Conservation (phyloP, 768 basidiomycete genomes). For the Macrolepiota albuminosa region DNA sequence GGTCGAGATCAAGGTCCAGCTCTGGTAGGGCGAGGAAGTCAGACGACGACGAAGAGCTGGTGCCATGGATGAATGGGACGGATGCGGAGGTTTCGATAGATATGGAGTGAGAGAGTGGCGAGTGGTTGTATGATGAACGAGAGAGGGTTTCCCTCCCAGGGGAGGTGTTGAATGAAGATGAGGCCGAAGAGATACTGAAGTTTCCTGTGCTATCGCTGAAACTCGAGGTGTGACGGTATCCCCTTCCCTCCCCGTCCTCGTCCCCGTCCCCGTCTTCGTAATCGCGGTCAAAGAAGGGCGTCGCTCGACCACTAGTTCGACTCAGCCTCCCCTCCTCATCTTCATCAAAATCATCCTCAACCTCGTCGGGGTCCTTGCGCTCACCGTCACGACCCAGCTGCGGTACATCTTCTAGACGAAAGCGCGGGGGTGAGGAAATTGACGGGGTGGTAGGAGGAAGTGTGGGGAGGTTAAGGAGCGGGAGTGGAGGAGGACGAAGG, state of each 20-base stretch:
- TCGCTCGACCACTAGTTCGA: conserved; percentile 2
- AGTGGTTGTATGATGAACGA: conserved; percentile 19
- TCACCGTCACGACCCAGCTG: conserved; percentile 32
- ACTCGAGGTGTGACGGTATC: conserved; percentile 1
- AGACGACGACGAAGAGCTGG: not conserved
- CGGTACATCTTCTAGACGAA: conserved; percentile 49
- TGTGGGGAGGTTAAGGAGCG: conserved; percentile 46
- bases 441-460: conserved; percentile 27
- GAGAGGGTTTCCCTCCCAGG: conserved; percentile 11
- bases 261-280: not conserved
- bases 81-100: not conserved
- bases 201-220: conserved; percentile 4
- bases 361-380: not conserved
- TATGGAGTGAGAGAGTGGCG: conserved; percentile 9
- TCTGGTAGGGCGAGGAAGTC: conserved; percentile 17
- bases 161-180: not conserved
- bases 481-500: conserved; percentile 25
- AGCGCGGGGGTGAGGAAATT: conserved; percentile 2
- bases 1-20: conserved; percentile 23
- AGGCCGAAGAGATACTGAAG: not conserved
- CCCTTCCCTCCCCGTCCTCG: not conserved
- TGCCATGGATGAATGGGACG: not conserved
- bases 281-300: conserved; percentile 2
- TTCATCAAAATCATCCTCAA: conserved; percentile 16
- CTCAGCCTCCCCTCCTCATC: conserved; percentile 8